phyloP scores from a whole-genome alignment of 768 basidiomycete species.

The Leccinum rimulosum region DNA sequence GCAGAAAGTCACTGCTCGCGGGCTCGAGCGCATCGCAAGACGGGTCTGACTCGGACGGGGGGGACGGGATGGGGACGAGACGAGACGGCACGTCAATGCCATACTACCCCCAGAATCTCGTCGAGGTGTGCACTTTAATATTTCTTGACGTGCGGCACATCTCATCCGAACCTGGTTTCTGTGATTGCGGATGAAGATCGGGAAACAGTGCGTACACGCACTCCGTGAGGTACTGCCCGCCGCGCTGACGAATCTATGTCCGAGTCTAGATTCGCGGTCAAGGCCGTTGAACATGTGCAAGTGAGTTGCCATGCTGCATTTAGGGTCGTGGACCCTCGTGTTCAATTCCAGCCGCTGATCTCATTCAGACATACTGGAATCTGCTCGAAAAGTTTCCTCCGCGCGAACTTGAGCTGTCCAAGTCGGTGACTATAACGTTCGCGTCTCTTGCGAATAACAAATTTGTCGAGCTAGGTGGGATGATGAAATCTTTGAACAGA shows the following conservation, averaged over 20 bases:
- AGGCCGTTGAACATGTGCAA: constrained; percentile 95
- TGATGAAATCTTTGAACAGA: constrained; percentile 86
- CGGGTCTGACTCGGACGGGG: no score
- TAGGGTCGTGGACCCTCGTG: constrained; percentile 3
- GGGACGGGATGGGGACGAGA: no score
- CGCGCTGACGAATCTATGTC: constrained; percentile 11
- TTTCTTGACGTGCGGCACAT: constrained; percentile 6
- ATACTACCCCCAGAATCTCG: constrained; percentile 59
- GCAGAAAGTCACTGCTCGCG: constrained; percentile 87
- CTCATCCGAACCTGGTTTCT: constrained; percentile 11
- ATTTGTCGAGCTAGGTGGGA: constrained; percentile 56
- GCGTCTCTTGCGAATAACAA: constrained; percentile 11
- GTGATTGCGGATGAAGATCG: constrained; percentile 57
- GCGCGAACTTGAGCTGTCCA: constrained; percentile 74
- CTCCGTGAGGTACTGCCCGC: neutral
- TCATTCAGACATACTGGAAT: constrained; percentile 87
- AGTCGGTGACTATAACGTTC: constrained; percentile 44
- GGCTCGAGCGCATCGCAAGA: constrained; percentile 85
- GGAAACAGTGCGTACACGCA: constrained; percentile 76
- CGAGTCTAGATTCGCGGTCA: constrained; percentile 49
- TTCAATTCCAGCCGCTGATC: constrained; percentile 11
- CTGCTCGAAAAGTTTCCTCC: constrained; percentile 81
- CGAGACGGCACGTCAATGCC: no score
- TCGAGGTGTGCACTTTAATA: constrained; percentile 58
- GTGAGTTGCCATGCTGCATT: constrained; percentile 41